phyloP scores from a whole-genome alignment of 1,284 basidiomycete genomes.

The Entoloma clypeatum region DNA sequence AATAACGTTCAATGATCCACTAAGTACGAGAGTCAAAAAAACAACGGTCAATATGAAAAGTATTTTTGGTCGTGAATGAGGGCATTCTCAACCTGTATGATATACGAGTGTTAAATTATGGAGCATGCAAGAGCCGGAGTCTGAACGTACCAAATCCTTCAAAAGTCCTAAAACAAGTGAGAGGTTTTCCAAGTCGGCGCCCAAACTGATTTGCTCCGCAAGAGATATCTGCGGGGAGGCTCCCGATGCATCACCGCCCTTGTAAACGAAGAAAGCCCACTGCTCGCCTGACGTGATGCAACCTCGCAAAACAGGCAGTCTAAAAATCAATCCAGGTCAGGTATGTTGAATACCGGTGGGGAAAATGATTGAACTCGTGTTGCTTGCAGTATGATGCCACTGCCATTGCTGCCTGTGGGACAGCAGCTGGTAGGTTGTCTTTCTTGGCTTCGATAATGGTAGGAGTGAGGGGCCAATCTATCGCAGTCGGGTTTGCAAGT shows the following conservation, averaged over 20 bases:
- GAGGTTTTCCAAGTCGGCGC: constrained; percentile 5
- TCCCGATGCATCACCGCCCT: not conserved
- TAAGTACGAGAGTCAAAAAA: no score
- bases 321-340: constrained; percentile 1
- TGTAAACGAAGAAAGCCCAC: constrained; percentile 11
- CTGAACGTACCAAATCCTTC: constrained; percentile 10
- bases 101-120: not conserved
- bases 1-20: no score
- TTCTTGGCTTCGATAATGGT: constrained; percentile 11
- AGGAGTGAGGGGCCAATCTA: constrained; percentile 3
- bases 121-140: constrained; percentile 4
- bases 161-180: constrained; percentile 11
- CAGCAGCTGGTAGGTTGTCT: constrained; percentile 8
- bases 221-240: constrained; percentile 4
- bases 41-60: no score
- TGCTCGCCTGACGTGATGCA: constrained; percentile 10
- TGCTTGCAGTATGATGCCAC: constrained; percentile 8
- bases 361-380: constrained; percentile 5
- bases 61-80: no score
- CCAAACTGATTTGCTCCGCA: constrained; percentile 9
- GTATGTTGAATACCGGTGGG: constrained; percentile 2
- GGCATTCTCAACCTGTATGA: constrained; percentile 8
- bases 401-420: constrained; percentile 13
- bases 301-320: constrained; percentile 9
- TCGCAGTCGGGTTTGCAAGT: constrained; percentile 6